These are phyloP conservation scores for Diutina sp. DNA, from an alignment of 1,139 yeast species.

Conservation along the genomic window DNA sequence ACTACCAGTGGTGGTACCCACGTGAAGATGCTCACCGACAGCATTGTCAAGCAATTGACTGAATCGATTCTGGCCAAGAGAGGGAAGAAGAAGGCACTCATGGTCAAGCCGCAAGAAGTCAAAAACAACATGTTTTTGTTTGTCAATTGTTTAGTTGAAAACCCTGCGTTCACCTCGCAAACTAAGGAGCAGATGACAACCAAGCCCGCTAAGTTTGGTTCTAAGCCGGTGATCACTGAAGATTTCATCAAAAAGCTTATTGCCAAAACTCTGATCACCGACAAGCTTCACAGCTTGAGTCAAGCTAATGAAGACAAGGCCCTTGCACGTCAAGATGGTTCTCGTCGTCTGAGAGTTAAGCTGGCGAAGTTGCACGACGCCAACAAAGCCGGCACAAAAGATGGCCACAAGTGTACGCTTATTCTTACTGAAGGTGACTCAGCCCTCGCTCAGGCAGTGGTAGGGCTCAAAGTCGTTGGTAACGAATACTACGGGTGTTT, in stretches of 20 bases:
- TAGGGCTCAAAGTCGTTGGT: conserved; percentile 92
- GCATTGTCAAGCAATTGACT: conserved; percentile 53
- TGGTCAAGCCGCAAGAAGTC: conserved; percentile 80
- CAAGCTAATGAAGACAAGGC: conserved; percentile 83
- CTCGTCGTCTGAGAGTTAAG: conserved; percentile 72
- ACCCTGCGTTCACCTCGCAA: conserved; percentile 96
- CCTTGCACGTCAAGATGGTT: conserved; percentile 83
- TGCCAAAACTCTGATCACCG: conserved; percentile 67
- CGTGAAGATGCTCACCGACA: conserved; percentile 76
- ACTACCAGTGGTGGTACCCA: conserved; percentile 98
- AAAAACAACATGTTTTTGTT: conserved; percentile 84
- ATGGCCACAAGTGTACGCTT: conserved; percentile 84
- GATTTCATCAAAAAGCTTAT: conserved; percentile 55
- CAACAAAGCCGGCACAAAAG: conserved; percentile 89
- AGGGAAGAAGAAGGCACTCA: conserved; percentile 62
- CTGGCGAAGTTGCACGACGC: conserved; percentile 92
- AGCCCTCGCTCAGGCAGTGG: conserved; percentile 84
- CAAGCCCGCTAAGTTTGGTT: conserved; percentile 79
- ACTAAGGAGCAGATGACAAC: conserved; percentile 95
- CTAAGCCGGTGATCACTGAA: conserved; percentile 59
- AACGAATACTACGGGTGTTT: conserved; percentile 92
- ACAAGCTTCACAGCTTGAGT: conserved; percentile 72
- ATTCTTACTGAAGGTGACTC: conserved; percentile 97
- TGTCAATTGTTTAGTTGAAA: conserved; percentile 84
- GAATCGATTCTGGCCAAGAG: conserved; percentile 53